Conservation (phyloP, 805 yeast genomes). For the Candida caryicola region DNA sequence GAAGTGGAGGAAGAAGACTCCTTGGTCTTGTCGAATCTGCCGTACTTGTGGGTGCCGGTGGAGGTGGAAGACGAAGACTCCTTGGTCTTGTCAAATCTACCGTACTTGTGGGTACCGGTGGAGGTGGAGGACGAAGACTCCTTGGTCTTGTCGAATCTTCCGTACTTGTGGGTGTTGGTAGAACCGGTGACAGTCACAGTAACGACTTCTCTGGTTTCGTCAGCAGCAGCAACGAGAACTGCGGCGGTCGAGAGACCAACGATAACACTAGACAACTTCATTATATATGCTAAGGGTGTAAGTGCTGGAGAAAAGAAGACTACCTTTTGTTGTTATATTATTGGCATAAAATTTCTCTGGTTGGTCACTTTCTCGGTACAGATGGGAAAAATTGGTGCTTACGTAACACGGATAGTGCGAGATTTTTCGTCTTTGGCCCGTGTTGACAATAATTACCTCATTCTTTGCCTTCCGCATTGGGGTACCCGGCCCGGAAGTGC, state of each 20-base stretch:
- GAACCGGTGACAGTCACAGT: slow-evolving; percentile 32
- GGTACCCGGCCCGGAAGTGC: not conserved
- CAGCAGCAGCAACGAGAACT: slow-evolving; percentile 22
- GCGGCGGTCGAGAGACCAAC: slow-evolving; percentile 40
- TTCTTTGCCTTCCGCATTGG: not conserved
- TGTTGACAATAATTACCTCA: not conserved
- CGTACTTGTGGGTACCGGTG: slow-evolving; percentile 49
- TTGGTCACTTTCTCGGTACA: too few relatives aligned
- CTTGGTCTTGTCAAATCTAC: slow-evolving; percentile 41
- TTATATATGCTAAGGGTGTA: slow-evolving; percentile 12
- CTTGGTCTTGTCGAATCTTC: slow-evolving; percentile 53
- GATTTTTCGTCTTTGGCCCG: not conserved
- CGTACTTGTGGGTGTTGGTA: slow-evolving; percentile 48
- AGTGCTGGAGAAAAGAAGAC: not conserved
- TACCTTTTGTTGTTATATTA: too few relatives aligned
- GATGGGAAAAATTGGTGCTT: not conserved
- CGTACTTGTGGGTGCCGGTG: slow-evolving; percentile 51
- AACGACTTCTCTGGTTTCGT: slow-evolving; percentile 13
- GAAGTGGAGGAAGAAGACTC: slow-evolving; percentile 30
- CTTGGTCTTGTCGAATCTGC: slow-evolving; percentile 51
- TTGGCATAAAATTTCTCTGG: too few relatives aligned
- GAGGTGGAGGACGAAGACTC: slow-evolving; percentile 29
- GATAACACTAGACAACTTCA: slow-evolving; percentile 45
- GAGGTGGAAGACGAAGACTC: slow-evolving; percentile 24
- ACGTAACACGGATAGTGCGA: not conserved